Evolutionary conservation across 2,329 filamentous ascomycete species (phyloP).

Genomic region (Colletotrichum abscissum): DNA sequence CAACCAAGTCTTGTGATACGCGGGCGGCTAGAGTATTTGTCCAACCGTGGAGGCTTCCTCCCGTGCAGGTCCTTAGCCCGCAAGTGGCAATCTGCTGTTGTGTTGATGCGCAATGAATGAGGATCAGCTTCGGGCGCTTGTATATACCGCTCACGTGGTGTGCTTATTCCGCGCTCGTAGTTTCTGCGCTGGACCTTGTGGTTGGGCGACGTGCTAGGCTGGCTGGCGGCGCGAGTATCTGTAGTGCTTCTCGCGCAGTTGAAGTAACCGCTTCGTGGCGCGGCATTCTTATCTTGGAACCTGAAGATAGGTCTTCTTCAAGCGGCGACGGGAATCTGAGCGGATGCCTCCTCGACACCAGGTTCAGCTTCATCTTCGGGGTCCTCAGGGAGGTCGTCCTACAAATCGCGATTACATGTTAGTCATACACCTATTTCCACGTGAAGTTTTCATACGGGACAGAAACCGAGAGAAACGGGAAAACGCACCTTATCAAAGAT

Average conservation of each 20-base stretch:
- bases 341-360: slow-evolving; percentile 43
- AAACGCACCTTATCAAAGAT: slow-evolving; percentile 79
- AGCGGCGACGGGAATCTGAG: slow-evolving; percentile 53
- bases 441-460: neutral
- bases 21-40: neutral
- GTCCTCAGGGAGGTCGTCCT: slow-evolving; percentile 59
- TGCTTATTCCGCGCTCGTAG: no score
- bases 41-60: neutral
- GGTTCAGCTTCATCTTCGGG: slow-evolving; percentile 45
- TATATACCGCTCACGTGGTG: no score
- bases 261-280: neutral
- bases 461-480: no score
- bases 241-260: no score
- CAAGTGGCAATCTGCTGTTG: neutral
- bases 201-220: neutral
- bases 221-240: neutral
- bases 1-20: neutral
- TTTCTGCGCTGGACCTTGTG: no score
- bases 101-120: neutral
- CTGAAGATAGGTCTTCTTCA: slow-evolving; percentile 39
- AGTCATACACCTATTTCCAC: neutral
- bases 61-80: no score
- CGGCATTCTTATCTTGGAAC: neutral
- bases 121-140: neutral
- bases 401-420: neutral